Evolutionary conservation across 2,329 filamentous ascomycete species (phyloP), one percentile per base, ranked within the genome.

Genomic region (Neocatenulostroma microsporum): DNA sequence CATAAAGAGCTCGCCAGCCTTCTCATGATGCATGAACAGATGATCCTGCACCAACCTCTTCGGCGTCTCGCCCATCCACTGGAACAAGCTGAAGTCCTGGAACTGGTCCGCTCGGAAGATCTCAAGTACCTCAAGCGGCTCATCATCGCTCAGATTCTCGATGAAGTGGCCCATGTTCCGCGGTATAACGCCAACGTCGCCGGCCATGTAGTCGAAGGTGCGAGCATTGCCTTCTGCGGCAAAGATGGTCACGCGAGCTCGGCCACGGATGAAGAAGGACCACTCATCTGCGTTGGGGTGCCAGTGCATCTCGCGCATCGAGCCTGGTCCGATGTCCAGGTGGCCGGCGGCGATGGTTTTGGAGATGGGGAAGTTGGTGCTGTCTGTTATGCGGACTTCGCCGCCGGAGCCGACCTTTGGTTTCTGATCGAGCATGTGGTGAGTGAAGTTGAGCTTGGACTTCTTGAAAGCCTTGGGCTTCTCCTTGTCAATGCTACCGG

Each of bases 271-370:
- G 60, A 79, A 76, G 56, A 72, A 78, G 34, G 67, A 67, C 75
- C 75, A 79, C 55, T 79, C 75, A 51, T 78, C 74, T 7, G 64
- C 69, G 1, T 64, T 67, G 1, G 72, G 70, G 58, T 80, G 75
- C 75, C 76, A 80, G 60, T 80, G 76, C 28, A 80, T 60, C 51
- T 80, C 76, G 15, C 76, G 69, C 72, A 80, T 74, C 1, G 74
- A 75, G n/a, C 76, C 76, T 0, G 76, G 74, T 47, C 76, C 62
- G 21, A 79, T 61, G 2, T 69, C 73, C 8, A 79, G 70, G 2
- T 78, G 61, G 0, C 73, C 74, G 0, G 69, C 68, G 3, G 74
- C 72, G 53, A 79, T 76, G 37, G 63, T 66, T 9, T 52, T 55
- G 0, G 76, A 71, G 19, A 76, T 60, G 4, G 76, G 76, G 57